Base-by-base conservation (phyloP, 352 stramenopile genomes). In the Phytophthora melonis region DNA sequence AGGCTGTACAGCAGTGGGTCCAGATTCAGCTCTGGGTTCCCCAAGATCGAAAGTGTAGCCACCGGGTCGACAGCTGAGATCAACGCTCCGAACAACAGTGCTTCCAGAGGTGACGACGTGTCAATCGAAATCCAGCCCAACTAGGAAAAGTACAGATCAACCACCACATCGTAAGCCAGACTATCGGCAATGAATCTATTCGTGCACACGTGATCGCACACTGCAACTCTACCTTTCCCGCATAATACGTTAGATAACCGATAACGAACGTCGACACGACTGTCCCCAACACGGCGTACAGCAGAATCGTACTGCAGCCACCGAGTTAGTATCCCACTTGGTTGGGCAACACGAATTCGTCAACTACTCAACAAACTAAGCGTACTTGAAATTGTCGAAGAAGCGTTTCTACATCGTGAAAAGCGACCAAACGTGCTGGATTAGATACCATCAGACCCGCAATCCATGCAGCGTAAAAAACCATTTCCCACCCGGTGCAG, bases 51-150 rank as follows among this genome's bases (percentile, higher is more conserved):
- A 10, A 99, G 79, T 16, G 97, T 99, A 1, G 97, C 97, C 2
- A 99, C 97, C 0, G 97, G 97, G 78, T 99, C 97, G 1, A 99
- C 96, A 1, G 97, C 93, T 2, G 90, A 98, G 58, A 99, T 99
- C 19, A 99, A 75, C 9, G 95, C 83, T 14, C 97, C 97, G 88
- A 99, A 99, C 7, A 99, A 76, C 23, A 99, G 80, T 0, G 91
- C 87, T 74, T 99, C 97, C 71, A 99, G 90, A 0, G 97, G 95
- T 66, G 96, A 98, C 2, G 89, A 93, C 25, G 89, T 88, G 75
- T 98, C 92, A 61, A 99, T 97, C 39, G 82, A 72, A 62, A 98
- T 92, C 83, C 84, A 91, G 9, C 81, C 84, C 34, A 77, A 77
- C 71, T 97, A 66, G 14, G 14, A 27, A 23, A 49, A 49, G 23